phyloP scores from a whole-genome alignment of 805 yeast species.

The Pichia manshurica region DNA sequence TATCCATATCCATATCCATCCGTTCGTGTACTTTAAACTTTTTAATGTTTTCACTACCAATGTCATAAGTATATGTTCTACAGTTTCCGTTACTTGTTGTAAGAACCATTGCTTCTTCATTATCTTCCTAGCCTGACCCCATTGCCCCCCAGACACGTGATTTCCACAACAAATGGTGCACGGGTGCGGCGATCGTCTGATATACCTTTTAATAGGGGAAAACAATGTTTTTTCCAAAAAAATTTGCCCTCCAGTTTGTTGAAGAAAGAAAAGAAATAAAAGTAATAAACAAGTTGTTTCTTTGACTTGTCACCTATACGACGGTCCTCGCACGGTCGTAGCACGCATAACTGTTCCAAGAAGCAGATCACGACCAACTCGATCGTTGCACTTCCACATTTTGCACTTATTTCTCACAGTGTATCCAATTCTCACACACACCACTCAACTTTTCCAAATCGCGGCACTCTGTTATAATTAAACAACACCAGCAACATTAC shows the following conservation, averaged over 20 bases:
- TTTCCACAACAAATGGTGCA: neutral
- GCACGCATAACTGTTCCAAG: neutral
- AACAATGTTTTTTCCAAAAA: neutral
- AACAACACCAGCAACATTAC: neutral
- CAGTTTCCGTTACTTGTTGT: too few species aligned
- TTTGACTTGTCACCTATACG: neutral
- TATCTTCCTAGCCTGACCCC: too few species aligned
- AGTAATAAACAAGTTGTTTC: neutral
- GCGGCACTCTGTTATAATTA: neutral
- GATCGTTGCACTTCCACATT: neutral
- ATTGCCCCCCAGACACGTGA: too few species aligned
- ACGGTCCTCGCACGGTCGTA: neutral
- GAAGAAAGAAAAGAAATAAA: slow-evolving; percentile 1
- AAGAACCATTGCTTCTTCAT: too few species aligned
- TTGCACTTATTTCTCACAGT: neutral
- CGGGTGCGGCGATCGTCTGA: slow-evolving; percentile 5
- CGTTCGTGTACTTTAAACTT: too few species aligned
- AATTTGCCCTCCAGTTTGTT: slow-evolving; percentile 8
- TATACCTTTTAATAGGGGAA: too few species aligned
- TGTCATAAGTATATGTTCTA: too few species aligned
- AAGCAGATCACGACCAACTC: neutral
- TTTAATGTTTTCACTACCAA: too few species aligned
- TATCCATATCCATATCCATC: too few species aligned
- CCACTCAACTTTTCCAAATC: slow-evolving; percentile 3
- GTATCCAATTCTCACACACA: neutral